phyloP scores from a whole-genome alignment of 106 monocot genomes.

The Dendrobium chrysotoxum region DNA sequence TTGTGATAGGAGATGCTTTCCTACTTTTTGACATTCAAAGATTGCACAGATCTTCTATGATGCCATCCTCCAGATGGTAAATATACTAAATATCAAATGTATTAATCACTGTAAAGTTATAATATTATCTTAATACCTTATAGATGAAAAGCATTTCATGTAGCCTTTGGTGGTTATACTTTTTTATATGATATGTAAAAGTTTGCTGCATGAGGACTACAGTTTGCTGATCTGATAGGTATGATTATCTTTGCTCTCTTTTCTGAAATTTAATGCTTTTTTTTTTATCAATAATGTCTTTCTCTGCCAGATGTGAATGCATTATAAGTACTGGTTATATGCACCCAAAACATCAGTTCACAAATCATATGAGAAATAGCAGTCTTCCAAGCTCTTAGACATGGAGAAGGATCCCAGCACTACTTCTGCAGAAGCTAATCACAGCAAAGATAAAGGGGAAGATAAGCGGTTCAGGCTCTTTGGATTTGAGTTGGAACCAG shows the following conservation, averaged over 20 bases:
- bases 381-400: constrained; percentile 1
- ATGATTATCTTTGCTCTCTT: constrained; percentile 9
- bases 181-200: constrained; percentile 3
- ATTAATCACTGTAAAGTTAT: constrained; percentile 10
- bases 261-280: constrained; percentile 1
- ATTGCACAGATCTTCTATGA: constrained; percentile 20
- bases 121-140: not conserved
- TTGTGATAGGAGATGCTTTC: constrained; percentile 6
- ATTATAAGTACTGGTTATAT: constrained; percentile 11
- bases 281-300: not conserved
- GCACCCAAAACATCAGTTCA: not conserved
- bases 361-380: not conserved
- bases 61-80: constrained; percentile 1
- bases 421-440: not conserved
- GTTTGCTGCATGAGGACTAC: not conserved
- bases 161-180: constrained; percentile 1
- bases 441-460: constrained; percentile 1
- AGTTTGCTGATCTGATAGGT: not conserved
- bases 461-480: constrained; percentile 50
- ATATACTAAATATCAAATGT: constrained; percentile 14
- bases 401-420: constrained; percentile 6
- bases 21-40: constrained; percentile 17
- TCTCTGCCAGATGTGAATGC: not conserved
- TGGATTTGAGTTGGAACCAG: constrained; percentile 41
- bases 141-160: not conserved